Evolutionary conservation across 148 eudicot species (phyloP), one percentile per base, ranked within the genome.

Genomic region (Oxyria digyna): DNA sequence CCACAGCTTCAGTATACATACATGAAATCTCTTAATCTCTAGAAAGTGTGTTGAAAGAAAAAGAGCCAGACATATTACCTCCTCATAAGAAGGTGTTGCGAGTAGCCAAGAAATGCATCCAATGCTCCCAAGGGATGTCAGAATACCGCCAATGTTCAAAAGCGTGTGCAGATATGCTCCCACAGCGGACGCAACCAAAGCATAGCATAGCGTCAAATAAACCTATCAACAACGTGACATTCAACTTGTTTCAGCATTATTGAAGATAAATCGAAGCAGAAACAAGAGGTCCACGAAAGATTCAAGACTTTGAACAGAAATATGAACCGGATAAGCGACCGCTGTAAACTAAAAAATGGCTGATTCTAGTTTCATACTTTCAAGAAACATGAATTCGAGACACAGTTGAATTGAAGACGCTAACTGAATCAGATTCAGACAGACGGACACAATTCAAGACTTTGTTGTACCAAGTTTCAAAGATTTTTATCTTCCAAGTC

Each of bases 141-240:
- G 84, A 8, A 90, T 48, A 46, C 98, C 98, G 10, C 98, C 97
- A 63, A 90, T 69, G 72, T 90, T 94, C 96, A 95, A 87, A 3
- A 94, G 78, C 40, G 88, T 84, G 70, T 94, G 97, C 62, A 94
- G 80, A 68, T 94, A 94, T 7, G 92, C 85, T 1, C 98, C 98
- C 42, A 69, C 81, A 35, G 92, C 97, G 0, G 89, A 88, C 12
- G 87, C 98, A 20, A 82, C 79, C 41, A 94, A 74, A n/a, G 98
- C 96, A 75, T 81, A 87, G 80, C 97, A 86, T 71, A 94, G 50
- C n/a, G 96, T 68, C 63, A 88, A 79, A 83, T 90, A 94, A 24
- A 94, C 98, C 98, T 93, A 81, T n/a, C n/a, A n/a, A n/a, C n/a
- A n/a, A n/a, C n/a, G n/a, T n/a, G n/a, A n/a, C n/a, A n/a, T n/a